Conservation (phyloP, 352 stramenopile species). For the Globisporangium viniferum region DNA sequence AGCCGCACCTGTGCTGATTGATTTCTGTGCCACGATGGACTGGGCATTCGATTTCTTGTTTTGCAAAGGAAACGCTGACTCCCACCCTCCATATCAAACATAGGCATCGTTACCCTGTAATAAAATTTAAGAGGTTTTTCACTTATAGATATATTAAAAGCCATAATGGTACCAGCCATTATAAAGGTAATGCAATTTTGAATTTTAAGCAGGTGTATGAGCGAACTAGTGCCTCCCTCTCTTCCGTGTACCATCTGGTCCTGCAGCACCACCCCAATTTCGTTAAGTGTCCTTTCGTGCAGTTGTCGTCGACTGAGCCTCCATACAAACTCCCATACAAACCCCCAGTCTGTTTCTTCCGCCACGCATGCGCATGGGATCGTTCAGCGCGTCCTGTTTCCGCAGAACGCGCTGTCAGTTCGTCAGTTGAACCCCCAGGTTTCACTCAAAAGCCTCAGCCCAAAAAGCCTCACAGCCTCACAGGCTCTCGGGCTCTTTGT, state of each 20-base stretch:
- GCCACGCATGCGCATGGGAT: slow-evolving; percentile 1
- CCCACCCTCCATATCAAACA: background rate
- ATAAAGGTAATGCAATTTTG: background rate
- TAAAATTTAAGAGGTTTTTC: background rate
- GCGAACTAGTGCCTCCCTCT: background rate
- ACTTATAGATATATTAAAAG: background rate
- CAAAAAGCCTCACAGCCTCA: background rate
- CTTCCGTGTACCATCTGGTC: background rate
- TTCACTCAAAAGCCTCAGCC: background rate
- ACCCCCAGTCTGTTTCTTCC: background rate
- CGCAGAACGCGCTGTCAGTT: background rate
- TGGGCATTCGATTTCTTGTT: background rate
- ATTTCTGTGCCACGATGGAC: background rate
- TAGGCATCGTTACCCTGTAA: background rate
- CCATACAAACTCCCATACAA: background rate
- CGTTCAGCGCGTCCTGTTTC: background rate
- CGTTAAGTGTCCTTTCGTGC: slow-evolving; percentile 2
- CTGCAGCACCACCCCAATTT: background rate
- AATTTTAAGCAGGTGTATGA: background rate
- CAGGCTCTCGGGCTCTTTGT: no score
- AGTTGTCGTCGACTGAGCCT: background rate
- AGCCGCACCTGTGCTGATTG: background rate
- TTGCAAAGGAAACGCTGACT: background rate
- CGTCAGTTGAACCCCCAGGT: background rate
- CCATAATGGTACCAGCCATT: background rate